phyloP scores from a whole-genome alignment of 331 rosid species.

The Saraca asoca region DNA sequence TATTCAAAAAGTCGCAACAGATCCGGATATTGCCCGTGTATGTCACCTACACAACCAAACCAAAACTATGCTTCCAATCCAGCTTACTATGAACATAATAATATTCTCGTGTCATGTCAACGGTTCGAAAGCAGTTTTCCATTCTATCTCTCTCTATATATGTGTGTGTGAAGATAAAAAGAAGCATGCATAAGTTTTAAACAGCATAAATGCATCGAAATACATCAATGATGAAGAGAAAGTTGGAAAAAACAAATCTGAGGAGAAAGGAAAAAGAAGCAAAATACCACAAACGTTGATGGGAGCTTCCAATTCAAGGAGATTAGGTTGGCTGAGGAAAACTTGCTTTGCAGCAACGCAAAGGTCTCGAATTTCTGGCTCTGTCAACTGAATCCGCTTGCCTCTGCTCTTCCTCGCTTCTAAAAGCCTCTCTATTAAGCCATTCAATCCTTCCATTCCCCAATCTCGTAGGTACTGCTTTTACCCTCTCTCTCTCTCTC shows the following conservation, averaged over 20 bases:
- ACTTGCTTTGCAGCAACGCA: conserved; percentile 65
- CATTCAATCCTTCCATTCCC: conserved; percentile 81
- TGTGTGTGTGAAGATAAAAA: too few species aligned
- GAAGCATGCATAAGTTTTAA: too few species aligned
- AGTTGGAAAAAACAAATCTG: too few species aligned
- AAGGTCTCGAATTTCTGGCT: conserved; percentile 76
- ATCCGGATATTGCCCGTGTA: conserved; percentile 80
- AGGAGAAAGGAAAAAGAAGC: background rate
- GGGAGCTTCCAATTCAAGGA: conserved; percentile 79
- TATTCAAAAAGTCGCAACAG: conserved; percentile 66
- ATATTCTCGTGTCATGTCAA: too few species aligned
- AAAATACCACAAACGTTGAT: conserved; percentile 71
- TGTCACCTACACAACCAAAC: conserved; percentile 54
- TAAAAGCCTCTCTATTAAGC: conserved; percentile 65
- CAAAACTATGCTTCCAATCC: too few species aligned
- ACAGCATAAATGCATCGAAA: too few species aligned
- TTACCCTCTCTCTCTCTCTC: background rate
- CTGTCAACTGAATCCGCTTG: conserved; percentile 59
- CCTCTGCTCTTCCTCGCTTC: conserved; percentile 67
- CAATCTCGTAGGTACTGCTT: background rate
- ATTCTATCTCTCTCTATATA: too few species aligned
- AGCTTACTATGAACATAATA: too few species aligned
- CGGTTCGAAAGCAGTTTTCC: too few species aligned
- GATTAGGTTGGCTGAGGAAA: conserved; percentile 70
- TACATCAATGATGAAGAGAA: too few species aligned